Base-by-base conservation (phyloP, 148 eudicot species). In the Mesembryanthemum crystallinum region DNA sequence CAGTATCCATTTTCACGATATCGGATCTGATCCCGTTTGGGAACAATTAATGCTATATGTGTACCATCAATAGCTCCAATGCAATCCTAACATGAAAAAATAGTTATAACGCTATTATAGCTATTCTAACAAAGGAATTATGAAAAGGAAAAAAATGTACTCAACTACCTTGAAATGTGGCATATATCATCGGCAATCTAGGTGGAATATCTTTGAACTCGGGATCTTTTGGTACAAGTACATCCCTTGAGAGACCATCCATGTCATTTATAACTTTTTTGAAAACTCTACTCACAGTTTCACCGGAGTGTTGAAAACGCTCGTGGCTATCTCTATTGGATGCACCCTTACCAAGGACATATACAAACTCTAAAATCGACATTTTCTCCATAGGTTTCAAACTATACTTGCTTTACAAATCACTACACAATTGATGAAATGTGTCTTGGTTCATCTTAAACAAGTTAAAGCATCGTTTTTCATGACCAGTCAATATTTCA, bases 191-290 rank as follows among this genome's bases (percentile, higher is more conserved):
- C 63, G 18, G 61, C 61, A 30, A 63, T 21, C 45, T 47, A 1
- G 18, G 3, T 14, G 77, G 52, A 5, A 33, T 52, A 5, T 64
- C 77, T 9, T 35, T 65, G 24, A 75, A 47, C 13, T 30, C 29
- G 0, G 25, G 49, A 49, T 74, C 77, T 63, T 18, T 74, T 29
- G 49, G 70, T 7, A 47, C 43, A 29, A 64, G 42, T 10, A 74
- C 62, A 63, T 73, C 64, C 42, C 27, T 72, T 30, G 54, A 42
- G 0, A 73, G 18, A 6, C 49, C 77, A 33, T 17, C 57, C n/a
- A 55, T 57, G 6, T 24, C 72, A 37, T 78, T 17, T 15, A 78
- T 17, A 45, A 78, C 77, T 71, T 78, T 33, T 52, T 73, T 67
- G 20, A 73, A 73, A 1, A 59, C 55, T 66, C 72, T 28, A 64